Conservation (phyloP, 176 grass and related monocot genomes). For the Pontederia paniculata region DNA sequence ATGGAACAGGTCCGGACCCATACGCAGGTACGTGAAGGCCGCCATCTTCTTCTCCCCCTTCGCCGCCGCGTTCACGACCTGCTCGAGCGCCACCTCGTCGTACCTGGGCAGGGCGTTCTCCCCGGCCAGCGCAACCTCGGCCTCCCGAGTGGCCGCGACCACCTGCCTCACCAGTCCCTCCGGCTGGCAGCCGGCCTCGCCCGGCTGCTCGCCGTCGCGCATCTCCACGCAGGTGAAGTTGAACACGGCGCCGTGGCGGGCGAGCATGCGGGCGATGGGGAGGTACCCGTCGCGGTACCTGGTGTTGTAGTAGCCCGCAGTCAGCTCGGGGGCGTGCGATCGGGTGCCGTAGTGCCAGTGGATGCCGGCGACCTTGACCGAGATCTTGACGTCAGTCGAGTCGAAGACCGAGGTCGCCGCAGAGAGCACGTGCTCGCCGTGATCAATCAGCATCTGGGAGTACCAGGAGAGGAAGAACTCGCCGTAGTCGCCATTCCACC, state of each 20-base stretch:
- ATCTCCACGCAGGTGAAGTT: conserved; percentile 20
- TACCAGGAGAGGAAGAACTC: conserved; percentile 21
- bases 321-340: conserved; percentile 10
- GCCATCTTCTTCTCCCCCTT: conserved; percentile 2
- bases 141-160: not conserved
- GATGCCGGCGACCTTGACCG: conserved; percentile 18
- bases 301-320: conserved; percentile 19
- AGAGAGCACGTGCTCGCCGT: conserved; percentile 10
- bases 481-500: conserved; percentile 8
- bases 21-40: conserved; percentile 11
- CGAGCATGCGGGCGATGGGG: conserved; percentile 12
- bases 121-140: conserved; percentile 4
- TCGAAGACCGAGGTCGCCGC: conserved; percentile 3
- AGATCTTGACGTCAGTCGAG: conserved; percentile 9
- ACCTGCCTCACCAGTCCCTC: conserved; percentile 14
- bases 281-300: conserved; percentile 10
- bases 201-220: conserved; percentile 11
- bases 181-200: conserved; percentile 2
- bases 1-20: conserved; percentile 11
- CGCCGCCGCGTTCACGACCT: conserved; percentile 1
- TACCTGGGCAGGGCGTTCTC: conserved; percentile 19
- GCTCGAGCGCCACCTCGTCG: conserved; percentile 15
- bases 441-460: conserved; percentile 13
- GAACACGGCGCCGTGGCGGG: conserved; percentile 13
- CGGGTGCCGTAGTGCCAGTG: conserved; percentile 20